Conservation (phyloP, 1,284 basidiomycete species). For the Moniliella sp. region DNA sequence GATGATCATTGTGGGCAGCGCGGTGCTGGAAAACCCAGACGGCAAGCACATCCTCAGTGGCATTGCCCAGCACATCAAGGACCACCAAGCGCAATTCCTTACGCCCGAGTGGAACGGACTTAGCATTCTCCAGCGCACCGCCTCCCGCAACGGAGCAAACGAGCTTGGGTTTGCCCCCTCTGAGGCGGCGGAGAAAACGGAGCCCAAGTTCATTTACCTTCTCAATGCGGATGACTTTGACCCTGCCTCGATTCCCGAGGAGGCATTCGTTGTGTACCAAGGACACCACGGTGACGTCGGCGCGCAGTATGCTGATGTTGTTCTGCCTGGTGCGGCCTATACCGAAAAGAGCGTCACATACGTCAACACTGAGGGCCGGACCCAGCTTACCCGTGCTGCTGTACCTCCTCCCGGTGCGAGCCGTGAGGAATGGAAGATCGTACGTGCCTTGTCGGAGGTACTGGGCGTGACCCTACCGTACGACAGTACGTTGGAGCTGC, state of each 20-base stretch:
- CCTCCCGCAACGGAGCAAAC: constrained; percentile 81
- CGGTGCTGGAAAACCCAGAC: constrained; percentile 64
- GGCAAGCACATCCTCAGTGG: constrained; percentile 58
- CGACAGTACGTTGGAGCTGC: constrained; percentile 62
- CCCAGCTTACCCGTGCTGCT: constrained; percentile 72
- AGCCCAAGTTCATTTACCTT: constrained; percentile 88
- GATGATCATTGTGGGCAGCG: constrained; percentile 76
- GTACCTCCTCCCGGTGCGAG: constrained; percentile 89
- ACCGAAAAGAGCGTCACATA: constrained; percentile 86
- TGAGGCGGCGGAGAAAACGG: constrained; percentile 46
- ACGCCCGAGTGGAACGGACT: constrained; percentile 89
- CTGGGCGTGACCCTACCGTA: constrained; percentile 62
- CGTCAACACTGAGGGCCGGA: constrained; percentile 89
- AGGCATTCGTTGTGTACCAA: constrained; percentile 96
- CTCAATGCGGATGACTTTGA: constrained; percentile 87
- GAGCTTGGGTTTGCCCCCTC: constrained; percentile 77
- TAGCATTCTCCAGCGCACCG: constrained; percentile 67
- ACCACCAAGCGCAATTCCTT: constrained; percentile 42
- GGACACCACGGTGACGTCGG: constrained; percentile 95
- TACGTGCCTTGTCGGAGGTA: constrained; percentile 81
- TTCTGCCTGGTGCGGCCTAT: constrained; percentile 74
- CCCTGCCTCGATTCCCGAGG: constrained; percentile 66
- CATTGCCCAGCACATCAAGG: constrained; percentile 58
- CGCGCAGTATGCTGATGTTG: constrained; percentile 90
- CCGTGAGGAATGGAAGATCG: constrained; percentile 95